Percentiles rank a stretch among this genome's conserved stretches.
These are phyloP conservation scores for Dactylellina cionopaga DNA, from an alignment of 2,329 filamentous ascomycete species.

Conservation along the genomic window DNA sequence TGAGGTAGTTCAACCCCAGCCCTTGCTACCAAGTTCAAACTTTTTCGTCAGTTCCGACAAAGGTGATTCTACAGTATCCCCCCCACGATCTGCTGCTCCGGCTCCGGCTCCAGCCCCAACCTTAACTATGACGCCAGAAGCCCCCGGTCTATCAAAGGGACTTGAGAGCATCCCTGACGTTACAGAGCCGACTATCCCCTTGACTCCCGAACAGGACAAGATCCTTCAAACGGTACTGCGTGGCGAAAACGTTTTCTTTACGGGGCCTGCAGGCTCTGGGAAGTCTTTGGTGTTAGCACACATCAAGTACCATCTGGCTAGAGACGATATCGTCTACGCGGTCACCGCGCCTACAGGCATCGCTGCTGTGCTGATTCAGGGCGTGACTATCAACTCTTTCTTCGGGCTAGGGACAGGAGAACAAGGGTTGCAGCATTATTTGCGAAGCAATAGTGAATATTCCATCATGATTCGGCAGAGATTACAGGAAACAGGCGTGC, in stretches of 20 bases:
- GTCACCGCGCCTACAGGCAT: slow-evolving; percentile 71
- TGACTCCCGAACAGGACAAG: slow-evolving; percentile 65
- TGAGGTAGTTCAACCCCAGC: neutral
- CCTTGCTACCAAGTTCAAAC: neutral
- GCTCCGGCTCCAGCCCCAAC: too few species aligned
- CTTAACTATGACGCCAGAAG: neutral
- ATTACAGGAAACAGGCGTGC: slow-evolving; percentile 64
- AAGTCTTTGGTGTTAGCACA: slow-evolving; percentile 64
- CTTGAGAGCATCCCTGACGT: neutral
- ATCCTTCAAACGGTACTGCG: slow-evolving; percentile 66
- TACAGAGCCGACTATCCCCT: slow-evolving; percentile 40
- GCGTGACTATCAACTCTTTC: slow-evolving; percentile 69
- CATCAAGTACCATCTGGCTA: slow-evolving; percentile 28
- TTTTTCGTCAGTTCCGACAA: neutral
- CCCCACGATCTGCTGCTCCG: neutral
- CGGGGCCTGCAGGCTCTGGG: slow-evolving; percentile 71
- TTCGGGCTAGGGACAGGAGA: slow-evolving; percentile 67
- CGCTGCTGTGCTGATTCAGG: slow-evolving; percentile 69
- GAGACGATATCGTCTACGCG: slow-evolving; percentile 59
- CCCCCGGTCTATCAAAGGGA: neutral
- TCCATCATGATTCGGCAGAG: slow-evolving; percentile 58
- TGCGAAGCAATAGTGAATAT: slow-evolving; percentile 21
- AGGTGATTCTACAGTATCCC: neutral
- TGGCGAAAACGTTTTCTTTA: slow-evolving; percentile 72
- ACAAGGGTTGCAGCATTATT: slow-evolving; percentile 56